Evolutionary conservation across 495 filamentous ascomycete species (phyloP).

Genomic region (Trichoderma erinaceum): DNA sequence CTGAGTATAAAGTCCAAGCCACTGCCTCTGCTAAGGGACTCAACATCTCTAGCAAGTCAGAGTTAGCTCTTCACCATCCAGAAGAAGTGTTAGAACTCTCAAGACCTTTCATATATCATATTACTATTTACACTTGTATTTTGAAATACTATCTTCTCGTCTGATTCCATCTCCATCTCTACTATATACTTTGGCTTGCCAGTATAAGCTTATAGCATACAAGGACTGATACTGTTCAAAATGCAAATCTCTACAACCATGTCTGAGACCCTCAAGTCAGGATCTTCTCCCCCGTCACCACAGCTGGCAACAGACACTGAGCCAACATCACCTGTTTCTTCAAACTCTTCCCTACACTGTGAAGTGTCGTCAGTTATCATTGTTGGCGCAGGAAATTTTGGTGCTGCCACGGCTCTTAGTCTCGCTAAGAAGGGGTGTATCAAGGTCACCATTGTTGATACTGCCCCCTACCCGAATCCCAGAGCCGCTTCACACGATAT

Average conservation of each 20-base stretch:
- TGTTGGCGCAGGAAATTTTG: conserved; percentile 16
- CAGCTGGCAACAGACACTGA: background rate
- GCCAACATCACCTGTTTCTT: background rate
- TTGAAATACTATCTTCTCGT: background rate
- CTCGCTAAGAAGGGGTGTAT: conserved; percentile 1
- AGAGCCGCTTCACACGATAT: conserved; percentile 26
- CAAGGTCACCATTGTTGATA: conserved; percentile 15
- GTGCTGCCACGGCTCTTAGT: conserved; percentile 13
- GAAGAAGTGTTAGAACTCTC: background rate
- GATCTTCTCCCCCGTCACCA: background rate
- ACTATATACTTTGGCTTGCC: background rate
- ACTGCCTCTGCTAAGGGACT: background rate
- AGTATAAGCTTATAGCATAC: background rate
- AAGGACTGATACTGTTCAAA: background rate
- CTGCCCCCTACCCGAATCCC: conserved; percentile 19
- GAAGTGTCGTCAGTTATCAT: conserved; percentile 14
- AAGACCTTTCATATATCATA: background rate
- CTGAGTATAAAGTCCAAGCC: background rate
- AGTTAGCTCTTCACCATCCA: too few relatives aligned
- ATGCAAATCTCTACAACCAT: conserved; percentile 1
- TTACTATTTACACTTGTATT: too few relatives aligned
- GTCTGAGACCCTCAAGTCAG: background rate
- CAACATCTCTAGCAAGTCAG: background rate
- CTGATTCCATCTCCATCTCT: background rate
- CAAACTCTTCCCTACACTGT: background rate